Evolutionary conservation across 441 rosid genomes (phyloP).

Genomic region (Bruguiera hainesii): DNA sequence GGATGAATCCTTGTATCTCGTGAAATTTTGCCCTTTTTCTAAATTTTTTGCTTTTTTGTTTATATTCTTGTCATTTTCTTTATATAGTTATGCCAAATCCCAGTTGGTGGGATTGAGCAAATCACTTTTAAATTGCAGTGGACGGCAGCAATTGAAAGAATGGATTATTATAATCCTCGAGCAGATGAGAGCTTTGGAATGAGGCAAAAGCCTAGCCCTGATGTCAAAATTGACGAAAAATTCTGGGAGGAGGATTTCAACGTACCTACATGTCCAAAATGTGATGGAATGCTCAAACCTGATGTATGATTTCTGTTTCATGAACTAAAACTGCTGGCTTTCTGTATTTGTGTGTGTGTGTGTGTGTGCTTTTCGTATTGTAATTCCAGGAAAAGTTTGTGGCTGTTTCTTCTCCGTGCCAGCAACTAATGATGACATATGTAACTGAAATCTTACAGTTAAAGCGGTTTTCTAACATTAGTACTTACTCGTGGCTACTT

Average conservation of each 20-base stretch:
- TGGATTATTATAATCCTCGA: conserved; percentile 65
- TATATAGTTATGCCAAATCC: neutral
- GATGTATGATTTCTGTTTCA: conserved; percentile 45
- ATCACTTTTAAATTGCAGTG: conserved; percentile 44
- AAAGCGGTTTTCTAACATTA: conserved; percentile 2
- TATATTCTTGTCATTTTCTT: neutral
- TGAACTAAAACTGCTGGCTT: neutral
- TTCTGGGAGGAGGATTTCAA: conserved; percentile 90
- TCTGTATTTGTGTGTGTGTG: no score
- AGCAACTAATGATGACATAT: neutral
- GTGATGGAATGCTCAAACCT: conserved; percentile 80
- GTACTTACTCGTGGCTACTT: conserved; percentile 10
- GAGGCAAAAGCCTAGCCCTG: conserved; percentile 97
- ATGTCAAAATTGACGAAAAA: conserved; percentile 92
- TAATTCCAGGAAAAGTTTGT: neutral
- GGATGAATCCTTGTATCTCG: no score
- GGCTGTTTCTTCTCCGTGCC: neutral
- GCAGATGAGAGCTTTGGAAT: conserved; percentile 93
- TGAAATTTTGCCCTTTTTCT: no score
- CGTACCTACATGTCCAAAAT: conserved; percentile 77
- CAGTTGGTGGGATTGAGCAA: conserved; percentile 3
- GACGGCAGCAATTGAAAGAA: conserved; percentile 86
- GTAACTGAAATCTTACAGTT: no score
- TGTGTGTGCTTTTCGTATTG: neutral
- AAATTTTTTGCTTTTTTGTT: neutral